Conservation (phyloP, 2,329 filamentous ascomycete species). For the Decorospora gaudefroyi region DNA sequence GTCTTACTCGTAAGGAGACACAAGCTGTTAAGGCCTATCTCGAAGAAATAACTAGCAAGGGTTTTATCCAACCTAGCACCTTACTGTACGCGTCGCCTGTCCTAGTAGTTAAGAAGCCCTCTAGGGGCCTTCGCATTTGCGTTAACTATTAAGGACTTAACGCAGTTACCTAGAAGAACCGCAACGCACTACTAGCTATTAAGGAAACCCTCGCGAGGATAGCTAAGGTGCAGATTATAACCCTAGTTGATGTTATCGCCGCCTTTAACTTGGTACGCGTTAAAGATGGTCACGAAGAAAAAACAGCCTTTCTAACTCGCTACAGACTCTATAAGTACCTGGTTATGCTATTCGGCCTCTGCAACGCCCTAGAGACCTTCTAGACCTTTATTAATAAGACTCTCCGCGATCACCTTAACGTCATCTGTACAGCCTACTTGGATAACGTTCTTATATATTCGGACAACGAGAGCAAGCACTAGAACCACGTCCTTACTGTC, state of each 20-base stretch:
- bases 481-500: background rate
- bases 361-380: background rate
- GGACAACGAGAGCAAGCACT: background rate
- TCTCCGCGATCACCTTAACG: background rate
- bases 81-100: background rate
- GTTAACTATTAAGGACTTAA: background rate
- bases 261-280: conserved; percentile 2
- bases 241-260: background rate
- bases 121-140: background rate
- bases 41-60: background rate
- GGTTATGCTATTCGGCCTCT: background rate
- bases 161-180: background rate
- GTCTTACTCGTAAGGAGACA: no score
- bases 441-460: conserved; percentile 2
- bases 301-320: background rate
- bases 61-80: background rate
- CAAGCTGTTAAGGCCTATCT: background rate
- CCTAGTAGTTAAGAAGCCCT: background rate
- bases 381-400: conserved; percentile 3
- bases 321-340: background rate
- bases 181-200: background rate
- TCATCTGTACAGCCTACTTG: conserved; percentile 1
- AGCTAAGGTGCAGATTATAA: background rate
- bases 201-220: background rate
- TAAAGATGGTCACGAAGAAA: background rate